phyloP scores from a whole-genome alignment of 345 rosid species.

The Arabidopsis thaliana region TAIR10.1 NC_003074.8:9778001-9778500 shows the following conservation, averaged over 20 bases:
- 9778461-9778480: constrained; percentile 44
- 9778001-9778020: background rate
- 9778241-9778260: constrained; percentile 63
- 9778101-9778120: background rate
- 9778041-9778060: background rate
- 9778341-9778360: constrained; percentile 59
- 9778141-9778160: constrained; percentile 64
- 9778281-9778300: constrained; percentile 72
- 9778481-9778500: background rate
- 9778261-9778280: constrained; percentile 71
- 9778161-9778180: constrained; percentile 64
- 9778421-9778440: constrained; percentile 77
- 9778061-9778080: background rate
- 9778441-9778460: constrained; percentile 72
- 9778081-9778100: background rate
- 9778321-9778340: constrained; percentile 85
- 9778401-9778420: constrained; percentile 90
- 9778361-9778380: constrained; percentile 80
- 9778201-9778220: background rate
- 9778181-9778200: background rate
- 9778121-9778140: constrained; percentile 57
- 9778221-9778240: background rate
- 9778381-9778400: constrained; percentile 77
- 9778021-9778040: no score
- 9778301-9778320: constrained; percentile 80